These are phyloP conservation scores for Magnolia sinica DNA, from an alignment of 164 flowering plant genomes.

Conservation along the genomic window DNA sequence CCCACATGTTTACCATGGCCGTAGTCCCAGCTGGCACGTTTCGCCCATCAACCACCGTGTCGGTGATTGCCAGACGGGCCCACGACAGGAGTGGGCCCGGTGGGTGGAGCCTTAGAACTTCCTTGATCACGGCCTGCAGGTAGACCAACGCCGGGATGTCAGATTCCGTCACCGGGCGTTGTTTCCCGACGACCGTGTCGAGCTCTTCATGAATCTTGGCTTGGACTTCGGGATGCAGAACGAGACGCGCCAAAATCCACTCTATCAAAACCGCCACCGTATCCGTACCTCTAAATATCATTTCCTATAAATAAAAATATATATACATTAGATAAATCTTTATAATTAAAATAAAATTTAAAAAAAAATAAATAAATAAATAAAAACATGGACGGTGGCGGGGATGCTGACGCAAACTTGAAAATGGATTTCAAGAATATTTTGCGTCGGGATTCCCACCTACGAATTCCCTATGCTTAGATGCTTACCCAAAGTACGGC, in stretches of 20 bases:
- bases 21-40: conserved; percentile 80
- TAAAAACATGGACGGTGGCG: background rate
- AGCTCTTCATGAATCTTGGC: conserved; percentile 28
- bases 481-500: conserved; percentile 78
- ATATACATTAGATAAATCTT: too few relatives aligned
- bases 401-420: background rate
- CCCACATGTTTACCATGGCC: conserved; percentile 94
- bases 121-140: conserved; percentile 47
- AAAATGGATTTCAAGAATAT: background rate
- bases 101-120: conserved; percentile 48
- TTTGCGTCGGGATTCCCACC: too few relatives aligned
- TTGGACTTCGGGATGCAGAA: conserved; percentile 28
- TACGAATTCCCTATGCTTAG: background rate
- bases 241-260: conserved; percentile 35
- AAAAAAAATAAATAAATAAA: too few relatives aligned
- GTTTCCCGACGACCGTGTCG: conserved; percentile 29
- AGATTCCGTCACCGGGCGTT: conserved; percentile 32
- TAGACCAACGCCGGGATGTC: conserved; percentile 39
- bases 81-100: conserved; percentile 68
- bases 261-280: conserved; percentile 34
- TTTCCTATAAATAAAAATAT: conserved; percentile 17
- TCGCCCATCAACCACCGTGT: conserved; percentile 55
- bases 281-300: conserved; percentile 44
- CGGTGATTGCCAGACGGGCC: conserved; percentile 52
- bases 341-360: too few relatives aligned